Evolutionary conservation across 371 early-diverging fungal species (phyloP), one percentile per base, ranked within the genome.

Genomic region (Lichtheimia hyalospora): DNA sequence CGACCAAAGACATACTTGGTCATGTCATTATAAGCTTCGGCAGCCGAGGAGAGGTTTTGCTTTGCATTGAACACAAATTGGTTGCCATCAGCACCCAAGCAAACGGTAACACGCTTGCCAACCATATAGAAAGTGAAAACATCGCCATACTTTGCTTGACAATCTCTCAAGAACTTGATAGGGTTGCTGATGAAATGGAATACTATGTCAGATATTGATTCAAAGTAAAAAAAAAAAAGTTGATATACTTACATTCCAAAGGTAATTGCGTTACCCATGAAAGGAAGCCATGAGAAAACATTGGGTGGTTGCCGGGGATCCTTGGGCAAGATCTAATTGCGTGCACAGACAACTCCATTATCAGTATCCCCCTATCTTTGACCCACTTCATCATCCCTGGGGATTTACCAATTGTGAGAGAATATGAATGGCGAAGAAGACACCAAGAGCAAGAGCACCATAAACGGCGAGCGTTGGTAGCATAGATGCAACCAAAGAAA

Each of bases 1-100:
- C 79, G 83, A 54, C 98, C 98, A 79, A 98, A 98, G 28, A 97
- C 97, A 18, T 95, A 94, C 49, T 90, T 93, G 13, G 97, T 98
- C 81, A 98, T 85, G 42, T 85, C 84, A 64, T 86, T 90, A 80
- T 98, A 98, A 40, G 96, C 96, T 42, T 90, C 95, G 69, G 96
- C 97, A 44, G 97, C 97, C 43, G 92, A 91, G 56, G 93, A 94
- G 62, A 91, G 59, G 61, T 91, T 88, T 58, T 92, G 80, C 69
- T 93, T 94, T 53, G 89, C 90, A 82, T 98, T 98, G 79, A 98
- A 95, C 7, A 96, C 89, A 73, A 94, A 92, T 82, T 96, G 88
- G 81, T 96, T 97, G 61, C 97, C 98, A 66, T 96, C 96, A 6
- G 90, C 81, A 44, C 94, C 95, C 49, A 97, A 73, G 60, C 91